phyloP scores from a whole-genome alignment of 352 stramenopile species.

The Achlya hypogyna region DNA sequence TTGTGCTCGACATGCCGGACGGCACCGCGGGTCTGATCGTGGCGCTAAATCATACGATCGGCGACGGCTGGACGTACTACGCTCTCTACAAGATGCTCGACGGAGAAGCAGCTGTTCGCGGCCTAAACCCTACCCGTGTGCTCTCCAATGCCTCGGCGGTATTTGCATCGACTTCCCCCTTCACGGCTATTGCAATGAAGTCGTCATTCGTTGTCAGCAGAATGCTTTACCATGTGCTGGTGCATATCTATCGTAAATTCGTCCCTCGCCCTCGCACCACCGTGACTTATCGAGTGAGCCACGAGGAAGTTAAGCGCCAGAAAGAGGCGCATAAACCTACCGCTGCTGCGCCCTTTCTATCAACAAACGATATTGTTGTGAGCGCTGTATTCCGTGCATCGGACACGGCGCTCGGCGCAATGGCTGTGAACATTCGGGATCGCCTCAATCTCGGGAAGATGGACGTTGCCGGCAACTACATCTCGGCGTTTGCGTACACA shows the following conservation, averaged over 20 bases:
- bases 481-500: background rate
- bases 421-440: background rate
- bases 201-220: background rate
- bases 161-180: background rate
- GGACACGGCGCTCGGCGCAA: background rate
- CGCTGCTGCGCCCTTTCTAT: background rate
- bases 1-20: background rate
- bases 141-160: background rate
- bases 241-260: background rate
- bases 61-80: slow-evolving; percentile 2
- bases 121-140: background rate
- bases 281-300: background rate
- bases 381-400: background rate
- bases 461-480: background rate
- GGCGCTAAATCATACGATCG: background rate
- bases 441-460: background rate
- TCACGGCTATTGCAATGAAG: background rate
- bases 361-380: background rate
- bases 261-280: background rate
- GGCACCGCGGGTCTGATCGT: background rate
- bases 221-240: background rate
- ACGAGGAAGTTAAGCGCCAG: background rate
- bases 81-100: slow-evolving; percentile 3
- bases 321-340: background rate
- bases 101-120: too few species aligned